phyloP scores from a whole-genome alignment of 495 filamentous ascomycete genomes.

The Rusavskia elegans region DNA sequence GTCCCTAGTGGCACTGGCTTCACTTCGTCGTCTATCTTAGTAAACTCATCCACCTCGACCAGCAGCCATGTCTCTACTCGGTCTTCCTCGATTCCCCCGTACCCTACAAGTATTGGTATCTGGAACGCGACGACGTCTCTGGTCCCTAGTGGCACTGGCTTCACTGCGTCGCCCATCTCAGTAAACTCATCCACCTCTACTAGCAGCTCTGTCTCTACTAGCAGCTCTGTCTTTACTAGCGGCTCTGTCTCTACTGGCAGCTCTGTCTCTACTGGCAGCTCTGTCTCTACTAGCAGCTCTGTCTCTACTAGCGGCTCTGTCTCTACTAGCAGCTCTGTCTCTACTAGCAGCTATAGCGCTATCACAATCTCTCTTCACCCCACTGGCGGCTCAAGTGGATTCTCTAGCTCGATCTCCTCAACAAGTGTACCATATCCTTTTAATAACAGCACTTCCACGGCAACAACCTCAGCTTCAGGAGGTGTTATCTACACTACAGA shows the following conservation, averaged over 20 bases:
- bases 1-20: slow-evolving; percentile 46
- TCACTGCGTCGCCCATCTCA: slow-evolving; percentile 30
- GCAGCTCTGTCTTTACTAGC: slow-evolving; percentile 19
- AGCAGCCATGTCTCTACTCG: slow-evolving; percentile 8
- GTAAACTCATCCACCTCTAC: slow-evolving; percentile 29
- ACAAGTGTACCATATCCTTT: neutral
- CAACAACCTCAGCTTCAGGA: neutral
- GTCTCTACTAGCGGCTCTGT: neutral
- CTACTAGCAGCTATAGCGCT: neutral
- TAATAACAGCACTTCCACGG: neutral
- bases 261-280: slow-evolving; percentile 16
- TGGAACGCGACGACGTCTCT: neutral
- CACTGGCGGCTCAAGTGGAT: slow-evolving; percentile 6
- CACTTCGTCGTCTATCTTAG: slow-evolving; percentile 26
- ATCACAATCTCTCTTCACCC: slow-evolving; percentile 5
- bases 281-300: slow-evolving; percentile 25
- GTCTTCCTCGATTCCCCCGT: neutral
- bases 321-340: slow-evolving; percentile 20
- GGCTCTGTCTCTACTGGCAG: slow-evolving; percentile 7
- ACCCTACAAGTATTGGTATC: neutral
- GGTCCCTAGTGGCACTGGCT: slow-evolving; percentile 42
- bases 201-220: slow-evolving; percentile 13
- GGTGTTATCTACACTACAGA: slow-evolving; percentile 31
- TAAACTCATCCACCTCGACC: slow-evolving; percentile 28
- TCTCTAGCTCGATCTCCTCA: neutral